Base-by-base conservation (phyloP, 78 protist species). In the Cavenderia fasciculata region DNA sequence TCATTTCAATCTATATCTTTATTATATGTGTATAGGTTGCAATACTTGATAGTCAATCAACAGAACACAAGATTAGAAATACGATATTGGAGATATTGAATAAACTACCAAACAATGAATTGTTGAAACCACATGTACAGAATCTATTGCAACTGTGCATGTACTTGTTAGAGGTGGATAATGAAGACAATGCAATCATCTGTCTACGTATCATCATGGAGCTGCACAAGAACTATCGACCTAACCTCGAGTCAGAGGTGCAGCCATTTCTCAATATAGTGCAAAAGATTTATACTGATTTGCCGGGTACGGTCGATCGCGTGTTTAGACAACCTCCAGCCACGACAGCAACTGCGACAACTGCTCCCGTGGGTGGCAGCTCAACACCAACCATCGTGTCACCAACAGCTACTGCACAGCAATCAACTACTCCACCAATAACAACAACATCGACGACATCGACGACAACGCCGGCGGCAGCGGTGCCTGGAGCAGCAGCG, bases 141-240 rank as follows among this genome's bases (percentile, higher is more conserved):
- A n/a, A 47, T 4, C 34, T 94, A 31, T 69, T 70, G 21, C 84
- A 73, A 25, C 54, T 89, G 12, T 59, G 75, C 40, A 72, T 75
- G 73, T 31, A 95, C 47, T 51, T 95, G n/a, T 43, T 96, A 19
- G 87, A 78, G 71, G 76, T 38, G 2, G 98, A 97, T 51, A 96
- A 97, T 62, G 97, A 97, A 34, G 97, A 93, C 56, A 96, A 95
- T 62, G 97, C 97, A 6, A 59, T 93, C 52, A 62, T 95, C 25
- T 74, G 96, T 85, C 79, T 97, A 11, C 85, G 95, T 19, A 97
- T 97, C 73, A 95, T 97, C 49, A 89, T 93, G 25, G 98, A 95
- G 46, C 71, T 97, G 27, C 97, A 95, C 92, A 97, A 95, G 44
- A 87, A 38, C 52, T 97, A 73, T 49, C 52, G 97, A 38, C 74